These are phyloP conservation scores for Suhomyces taliae DNA, from an alignment of 1,139 yeast species.

Conservation along the genomic window DNA sequence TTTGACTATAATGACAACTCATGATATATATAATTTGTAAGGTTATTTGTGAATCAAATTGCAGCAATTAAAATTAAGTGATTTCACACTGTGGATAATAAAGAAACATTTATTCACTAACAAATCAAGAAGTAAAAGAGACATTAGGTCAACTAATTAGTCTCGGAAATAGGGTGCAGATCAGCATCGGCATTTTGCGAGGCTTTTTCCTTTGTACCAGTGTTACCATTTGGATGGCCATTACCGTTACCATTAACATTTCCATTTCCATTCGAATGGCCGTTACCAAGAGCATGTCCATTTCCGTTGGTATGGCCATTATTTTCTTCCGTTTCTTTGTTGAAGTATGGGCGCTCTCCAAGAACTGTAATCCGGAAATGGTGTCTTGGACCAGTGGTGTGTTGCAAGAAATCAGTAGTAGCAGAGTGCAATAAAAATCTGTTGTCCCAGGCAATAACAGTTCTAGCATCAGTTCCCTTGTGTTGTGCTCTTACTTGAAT, in stretches of 20 bases:
- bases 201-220: neutral
- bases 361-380: constrained; percentile 27
- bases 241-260: too few relatives aligned
- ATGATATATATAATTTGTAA: neutral
- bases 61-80: too few relatives aligned
- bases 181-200: neutral
- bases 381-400: constrained; percentile 23
- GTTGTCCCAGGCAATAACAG: constrained; percentile 31
- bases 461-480: constrained; percentile 21
- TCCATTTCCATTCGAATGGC: constrained; percentile 5
- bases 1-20: neutral
- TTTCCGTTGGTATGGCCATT: constrained; percentile 9
- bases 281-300: constrained; percentile 10
- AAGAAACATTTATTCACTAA: too few relatives aligned
- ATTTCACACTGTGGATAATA: too few relatives aligned
- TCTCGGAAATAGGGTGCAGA: constrained; percentile 4
- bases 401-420: constrained; percentile 24
- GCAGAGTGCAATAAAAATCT: constrained; percentile 24
- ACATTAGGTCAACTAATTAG: neutral
- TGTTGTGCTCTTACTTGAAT: constrained; percentile 28
- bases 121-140: too few relatives aligned
- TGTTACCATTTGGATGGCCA: constrained; percentile 4
- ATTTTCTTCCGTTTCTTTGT: constrained; percentile 1
- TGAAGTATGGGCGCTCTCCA: constrained; percentile 25
- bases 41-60: too few relatives aligned